Evolutionary conservation across 78 protist species (phyloP).

Genomic region (Thecamonas trahens): DNA sequence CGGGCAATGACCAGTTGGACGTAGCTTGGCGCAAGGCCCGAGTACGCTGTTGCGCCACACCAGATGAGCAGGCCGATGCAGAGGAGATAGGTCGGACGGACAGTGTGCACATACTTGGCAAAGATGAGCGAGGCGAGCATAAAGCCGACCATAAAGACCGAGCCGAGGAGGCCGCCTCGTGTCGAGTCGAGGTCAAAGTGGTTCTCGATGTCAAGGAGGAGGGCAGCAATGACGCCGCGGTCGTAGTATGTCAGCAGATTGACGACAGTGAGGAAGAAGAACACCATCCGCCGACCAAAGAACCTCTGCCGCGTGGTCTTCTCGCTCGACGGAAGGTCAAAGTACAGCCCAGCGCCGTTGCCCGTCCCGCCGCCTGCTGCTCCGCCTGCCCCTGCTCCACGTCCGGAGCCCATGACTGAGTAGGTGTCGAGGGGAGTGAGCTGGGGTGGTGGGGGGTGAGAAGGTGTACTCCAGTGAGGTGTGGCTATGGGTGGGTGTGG

Average conservation of each 20-base stretch:
- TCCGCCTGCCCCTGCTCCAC: too few species aligned
- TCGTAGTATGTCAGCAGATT: constrained; percentile 21
- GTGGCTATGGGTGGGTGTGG: too few species aligned
- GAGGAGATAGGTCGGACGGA: neutral
- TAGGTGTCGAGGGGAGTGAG: too few species aligned
- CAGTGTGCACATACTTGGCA: neutral
- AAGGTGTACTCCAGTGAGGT: too few species aligned
- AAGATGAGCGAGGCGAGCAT: constrained; percentile 10
- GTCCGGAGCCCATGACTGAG: too few species aligned
- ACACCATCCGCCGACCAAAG: neutral
- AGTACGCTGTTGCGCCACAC: neutral
- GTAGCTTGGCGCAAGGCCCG: too few species aligned
- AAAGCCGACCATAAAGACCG: constrained; percentile 20
- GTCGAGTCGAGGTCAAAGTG: neutral
- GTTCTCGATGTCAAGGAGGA: neutral
- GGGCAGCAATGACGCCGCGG: neutral
- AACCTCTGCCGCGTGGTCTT: neutral
- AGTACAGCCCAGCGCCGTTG: too few species aligned
- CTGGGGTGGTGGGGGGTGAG: too few species aligned
- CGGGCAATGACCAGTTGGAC: neutral
- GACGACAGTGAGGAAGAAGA: constrained; percentile 4
- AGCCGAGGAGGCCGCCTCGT: neutral
- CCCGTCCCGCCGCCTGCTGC: too few species aligned
- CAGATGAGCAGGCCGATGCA: constrained; percentile 3
- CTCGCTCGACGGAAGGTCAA: neutral